Conservation (phyloP, 2,329 filamentous ascomycete genomes). For the Graphilbum fragrans region DNA sequence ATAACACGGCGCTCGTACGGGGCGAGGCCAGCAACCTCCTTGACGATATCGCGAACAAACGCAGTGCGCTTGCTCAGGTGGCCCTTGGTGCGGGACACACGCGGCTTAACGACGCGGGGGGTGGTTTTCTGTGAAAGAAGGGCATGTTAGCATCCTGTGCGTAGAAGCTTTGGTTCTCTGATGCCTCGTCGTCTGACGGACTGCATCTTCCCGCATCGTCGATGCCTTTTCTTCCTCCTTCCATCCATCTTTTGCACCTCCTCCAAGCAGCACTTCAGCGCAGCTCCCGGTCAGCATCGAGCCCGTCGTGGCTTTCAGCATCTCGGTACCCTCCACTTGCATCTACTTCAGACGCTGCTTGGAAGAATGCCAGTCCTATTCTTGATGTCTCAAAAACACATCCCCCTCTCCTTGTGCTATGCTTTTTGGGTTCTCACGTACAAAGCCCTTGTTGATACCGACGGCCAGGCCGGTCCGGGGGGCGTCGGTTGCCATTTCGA, state of each 20-base stretch:
- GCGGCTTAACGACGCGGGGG: constrained; percentile 62
- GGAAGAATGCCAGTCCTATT: too few species aligned
- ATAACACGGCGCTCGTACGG: constrained; percentile 98
- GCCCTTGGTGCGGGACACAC: constrained; percentile 81
- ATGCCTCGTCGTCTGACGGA: too few species aligned
- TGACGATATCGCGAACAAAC: constrained; percentile 94
- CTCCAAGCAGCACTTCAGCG: not conserved
- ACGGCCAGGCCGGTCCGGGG: constrained; percentile 46
- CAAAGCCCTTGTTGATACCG: constrained; percentile 41
- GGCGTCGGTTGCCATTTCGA: constrained; percentile 47
- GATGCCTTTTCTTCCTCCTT: too few species aligned
- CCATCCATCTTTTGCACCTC: not conserved
- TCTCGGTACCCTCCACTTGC: not conserved
- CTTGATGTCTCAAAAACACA: not conserved
- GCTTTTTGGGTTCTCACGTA: constrained; percentile 6
- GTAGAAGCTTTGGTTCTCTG: too few species aligned
- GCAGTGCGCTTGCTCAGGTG: constrained; percentile 92
- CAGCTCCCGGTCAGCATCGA: too few species aligned
- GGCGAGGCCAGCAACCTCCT: constrained; percentile 91
- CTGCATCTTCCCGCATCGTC: not conserved
- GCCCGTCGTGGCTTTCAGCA: not conserved
- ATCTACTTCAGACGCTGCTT: not conserved
- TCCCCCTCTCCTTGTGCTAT: not conserved
- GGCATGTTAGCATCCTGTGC: constrained; percentile 24
- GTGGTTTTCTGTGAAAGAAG: constrained; percentile 60